Conservation (phyloP, 495 filamentous ascomycete genomes). For the Evernia prunastri region DNA sequence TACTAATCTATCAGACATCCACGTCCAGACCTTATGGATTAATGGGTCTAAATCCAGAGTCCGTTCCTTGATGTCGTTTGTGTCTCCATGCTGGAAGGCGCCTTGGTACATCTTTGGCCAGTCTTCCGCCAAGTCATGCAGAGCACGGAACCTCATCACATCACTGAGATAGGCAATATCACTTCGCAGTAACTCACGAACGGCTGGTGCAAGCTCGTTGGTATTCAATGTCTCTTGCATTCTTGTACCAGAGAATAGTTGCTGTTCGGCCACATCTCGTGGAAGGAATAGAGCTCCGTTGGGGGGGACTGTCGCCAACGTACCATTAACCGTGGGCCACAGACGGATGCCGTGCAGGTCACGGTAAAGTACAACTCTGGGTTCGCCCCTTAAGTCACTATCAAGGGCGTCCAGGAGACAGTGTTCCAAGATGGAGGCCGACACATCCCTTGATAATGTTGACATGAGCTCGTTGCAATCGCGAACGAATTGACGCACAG, state of each 20-base stretch:
- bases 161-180: neutral
- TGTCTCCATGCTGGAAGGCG: neutral
- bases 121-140: slow-evolving; percentile 12
- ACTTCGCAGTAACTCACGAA: neutral
- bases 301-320: neutral
- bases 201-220: neutral
- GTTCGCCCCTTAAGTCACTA: neutral
- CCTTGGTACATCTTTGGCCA: slow-evolving; percentile 16
- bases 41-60: neutral
- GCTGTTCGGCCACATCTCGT: slow-evolving; percentile 9
- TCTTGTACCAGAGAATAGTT: slow-evolving; percentile 12
- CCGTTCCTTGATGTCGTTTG: neutral
- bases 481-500: slow-evolving; percentile 10
- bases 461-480: neutral
- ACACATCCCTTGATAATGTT: neutral
- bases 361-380: neutral
- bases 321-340: slow-evolving; percentile 19
- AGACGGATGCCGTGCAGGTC: slow-evolving; percentile 12
- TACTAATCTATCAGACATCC: slow-evolving; percentile 9
- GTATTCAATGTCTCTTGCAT: slow-evolving; percentile 11
- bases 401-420: slow-evolving; percentile 19
- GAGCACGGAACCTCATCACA: slow-evolving; percentile 7
- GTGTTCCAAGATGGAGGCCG: slow-evolving; percentile 14
- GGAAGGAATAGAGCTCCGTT: slow-evolving; percentile 10
- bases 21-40: slow-evolving; percentile 15